Base-by-base conservation (phyloP, 1,284 basidiomycete species). In the Moesziomyces globuligerus region DNA sequence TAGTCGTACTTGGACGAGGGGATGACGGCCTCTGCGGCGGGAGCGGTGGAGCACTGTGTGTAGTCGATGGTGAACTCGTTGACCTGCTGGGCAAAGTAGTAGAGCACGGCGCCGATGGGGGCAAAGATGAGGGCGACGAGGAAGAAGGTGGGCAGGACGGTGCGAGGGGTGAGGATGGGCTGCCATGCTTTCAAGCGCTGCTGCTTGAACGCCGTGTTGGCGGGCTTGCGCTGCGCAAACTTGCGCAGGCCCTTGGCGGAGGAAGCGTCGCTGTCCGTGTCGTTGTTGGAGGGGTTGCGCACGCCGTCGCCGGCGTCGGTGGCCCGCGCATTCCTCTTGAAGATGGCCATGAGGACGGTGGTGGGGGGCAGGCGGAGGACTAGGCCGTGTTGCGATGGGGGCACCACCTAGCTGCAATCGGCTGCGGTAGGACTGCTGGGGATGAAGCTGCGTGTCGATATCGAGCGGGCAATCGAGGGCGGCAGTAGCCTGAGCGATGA, bases 141-240 rank as follows among this genome's bases (percentile, higher is more conserved):
- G 84, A 98, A 96, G 50, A 99, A 88, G 2, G 94, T 95, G 6
- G 96, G 96, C 11, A 98, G 87, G 15, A 98, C 96, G 1, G 94
- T 95, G 84, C 93, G 93, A 3, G 96, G 96, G 0, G 95, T 98
- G 39, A 98, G 87, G 81, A 99, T 97, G 18, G 96, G 96, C 86
- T 99, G 96, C 96, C 96, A 99, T 78, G 96, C 96, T 85, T 98
- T 98, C 81, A 99, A 88, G 56, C 96, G 91, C 84, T 99, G 96
- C 84, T 99, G 96, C 85, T 97, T 98, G 88, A 98, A 97, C 41
- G 95, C 95, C 48, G 95, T 98, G 85, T 98, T 81, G 39, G 79
- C 73, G 7, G 79, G 79, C 45, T 78, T 76, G 45, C 78, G 69
- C 47, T 76, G 69, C 20, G 76, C 72, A 54, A 73, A 81, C 44